Percentiles rank a stretch among this genome's conserved stretches.
Evolutionary conservation across 1,139 yeast species (phyloP).

Genomic region (Sugiyamaella neomexicana): DNA sequence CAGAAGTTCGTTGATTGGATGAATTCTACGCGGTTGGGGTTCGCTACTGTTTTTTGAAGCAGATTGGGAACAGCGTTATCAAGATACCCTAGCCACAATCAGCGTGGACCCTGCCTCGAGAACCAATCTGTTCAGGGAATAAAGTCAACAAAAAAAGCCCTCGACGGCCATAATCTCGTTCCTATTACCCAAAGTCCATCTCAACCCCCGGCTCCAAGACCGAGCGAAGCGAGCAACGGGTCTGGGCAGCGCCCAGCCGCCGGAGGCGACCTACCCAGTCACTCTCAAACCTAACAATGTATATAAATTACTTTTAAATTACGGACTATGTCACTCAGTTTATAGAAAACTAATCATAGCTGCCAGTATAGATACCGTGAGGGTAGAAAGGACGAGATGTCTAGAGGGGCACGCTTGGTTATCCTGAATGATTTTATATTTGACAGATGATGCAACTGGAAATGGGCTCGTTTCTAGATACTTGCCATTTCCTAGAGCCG

Average conservation of each 20-base stretch:
- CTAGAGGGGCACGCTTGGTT: not conserved
- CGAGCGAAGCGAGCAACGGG: not conserved
- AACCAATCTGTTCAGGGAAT: no score
- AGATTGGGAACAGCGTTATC: not conserved
- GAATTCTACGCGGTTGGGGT: conserved; percentile 1
- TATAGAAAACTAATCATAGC: not conserved
- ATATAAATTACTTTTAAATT: not conserved
- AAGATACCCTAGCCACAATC: conserved; percentile 10
- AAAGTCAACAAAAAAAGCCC: no score
- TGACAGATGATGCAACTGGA: conserved; percentile 9
- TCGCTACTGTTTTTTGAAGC: not conserved
- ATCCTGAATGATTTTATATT: conserved; percentile 10
- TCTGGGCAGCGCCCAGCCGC: conserved; percentile 2
- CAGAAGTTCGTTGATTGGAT: conserved; percentile 13
- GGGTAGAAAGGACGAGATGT: not conserved
- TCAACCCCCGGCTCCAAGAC: not conserved
- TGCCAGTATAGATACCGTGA: not conserved
- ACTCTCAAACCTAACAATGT: no score
- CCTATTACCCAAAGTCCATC: not conserved
- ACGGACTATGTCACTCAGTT: not conserved
- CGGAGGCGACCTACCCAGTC: not conserved
- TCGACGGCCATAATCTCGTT: no score
- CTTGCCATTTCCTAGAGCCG: conserved; percentile 3
- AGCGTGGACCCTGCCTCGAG: not conserved
- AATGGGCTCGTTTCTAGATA: conserved; percentile 11